Evolutionary conservation across 768 basidiomycete genomes (phyloP), one percentile per base, ranked within the genome.

Genomic region (Hygrophorus russula): DNA sequence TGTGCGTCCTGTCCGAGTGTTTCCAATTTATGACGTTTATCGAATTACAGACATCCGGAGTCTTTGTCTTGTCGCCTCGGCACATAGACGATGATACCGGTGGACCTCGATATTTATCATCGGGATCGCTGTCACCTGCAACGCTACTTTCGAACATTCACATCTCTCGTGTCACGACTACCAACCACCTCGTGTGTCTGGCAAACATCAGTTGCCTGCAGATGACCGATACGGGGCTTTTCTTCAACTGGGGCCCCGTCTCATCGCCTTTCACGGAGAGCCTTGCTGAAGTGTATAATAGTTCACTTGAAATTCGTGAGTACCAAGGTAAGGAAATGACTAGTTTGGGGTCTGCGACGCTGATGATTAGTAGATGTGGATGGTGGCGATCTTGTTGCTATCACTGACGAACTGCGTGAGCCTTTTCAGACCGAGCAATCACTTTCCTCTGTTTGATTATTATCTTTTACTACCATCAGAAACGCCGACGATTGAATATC

Each of bases 211-310:
- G 66, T 18, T 79, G 75, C 50, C 62, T 78, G 15, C 75, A 78
- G 52, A 65, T 77, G 60, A 71, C 73, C 0, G 67, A 73, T 19
- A 71, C 73, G 0, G 70, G 69, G 0, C 46, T 78, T 10, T 79
- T 65, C 46, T 49, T 76, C 29, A 76, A 70, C 43, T 74, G 69
- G 62, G 60, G 65, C 28, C 20, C n/a, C 35, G 28, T 27, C 33
- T 28, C 2, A 19, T 44, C 11, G 28, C 1, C 12, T 32, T 28
- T 13, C n/a, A n/a, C n/a, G n/a, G 41, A 33, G 11, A 33, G 17
- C n/a, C 15, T 44, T 15, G 24, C 35, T 7, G 39, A 41, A 28
- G 11, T 7, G 24, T 24, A 24, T 7, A 24, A 24, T 24, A 24
- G 24, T 24, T 24, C 24, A 3, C 24, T 24, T 24, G 24, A 24